Conservation (phyloP, 305 asterid genomes). For the Fraxinus xanthoxyloides region DNA sequence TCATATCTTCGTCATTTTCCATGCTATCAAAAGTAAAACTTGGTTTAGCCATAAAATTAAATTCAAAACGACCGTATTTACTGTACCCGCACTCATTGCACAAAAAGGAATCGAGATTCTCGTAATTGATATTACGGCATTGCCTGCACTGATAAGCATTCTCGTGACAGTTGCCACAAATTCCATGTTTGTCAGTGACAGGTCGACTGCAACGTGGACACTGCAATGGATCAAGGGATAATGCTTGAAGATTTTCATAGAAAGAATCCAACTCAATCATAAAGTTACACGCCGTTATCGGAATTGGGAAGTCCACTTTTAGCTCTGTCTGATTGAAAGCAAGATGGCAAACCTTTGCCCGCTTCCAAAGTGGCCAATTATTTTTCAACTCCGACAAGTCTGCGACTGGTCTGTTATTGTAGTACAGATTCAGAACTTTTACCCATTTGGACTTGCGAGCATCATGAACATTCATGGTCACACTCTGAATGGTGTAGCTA, state of each 20-base stretch:
- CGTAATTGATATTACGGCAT: slow-evolving; percentile 98
- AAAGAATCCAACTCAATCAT: slow-evolving; percentile 99
- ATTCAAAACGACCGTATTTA: slow-evolving; percentile 98
- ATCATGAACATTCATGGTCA: slow-evolving; percentile 98
- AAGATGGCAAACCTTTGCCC: slow-evolving; percentile 96
- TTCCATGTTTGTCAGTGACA: slow-evolving; percentile 96
- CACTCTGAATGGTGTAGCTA: slow-evolving; percentile 98
- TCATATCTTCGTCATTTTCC: slow-evolving; percentile 99
- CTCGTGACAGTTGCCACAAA: slow-evolving; percentile 95
- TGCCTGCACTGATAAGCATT: slow-evolving; percentile 99
- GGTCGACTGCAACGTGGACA: slow-evolving; percentile 99
- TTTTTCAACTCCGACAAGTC: slow-evolving; percentile 96
- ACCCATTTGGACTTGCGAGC: slow-evolving; percentile 98
- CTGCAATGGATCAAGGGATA: slow-evolving; percentile 97
- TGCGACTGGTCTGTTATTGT: slow-evolving; percentile 96
- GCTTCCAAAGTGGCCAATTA: slow-evolving; percentile 98
- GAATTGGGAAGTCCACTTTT: slow-evolving; percentile 93
- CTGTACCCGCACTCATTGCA: slow-evolving; percentile 99
- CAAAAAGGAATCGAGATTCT: slow-evolving; percentile 93
- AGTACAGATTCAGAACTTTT: slow-evolving; percentile 93
- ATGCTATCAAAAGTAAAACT: slow-evolving; percentile 96
- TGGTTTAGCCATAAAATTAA: slow-evolving; percentile 98
- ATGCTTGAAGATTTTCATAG: slow-evolving; percentile 97
- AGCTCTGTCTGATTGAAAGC: slow-evolving; percentile 93
- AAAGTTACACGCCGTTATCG: slow-evolving; percentile 95